Percentiles rank a stretch among this genome's conserved stretches.
phyloP scores from a whole-genome alignment of 176 grass and related monocot genomes.

The Raddia distichophylla region DNA sequence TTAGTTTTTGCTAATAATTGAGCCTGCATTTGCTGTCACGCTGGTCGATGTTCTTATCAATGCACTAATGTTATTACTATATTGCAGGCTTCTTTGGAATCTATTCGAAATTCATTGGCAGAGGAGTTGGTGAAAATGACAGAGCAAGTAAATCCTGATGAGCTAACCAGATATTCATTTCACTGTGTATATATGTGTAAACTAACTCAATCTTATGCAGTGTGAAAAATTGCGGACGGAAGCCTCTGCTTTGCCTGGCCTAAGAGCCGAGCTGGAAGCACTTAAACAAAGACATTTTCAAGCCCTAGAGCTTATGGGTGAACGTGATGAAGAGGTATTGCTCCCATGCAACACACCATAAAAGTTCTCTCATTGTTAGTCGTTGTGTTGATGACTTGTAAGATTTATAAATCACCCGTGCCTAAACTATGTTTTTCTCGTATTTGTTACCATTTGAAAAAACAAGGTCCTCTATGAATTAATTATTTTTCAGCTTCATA shows the following conservation, averaged over 20 bases:
- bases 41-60: constrained; percentile 7
- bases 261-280: constrained; percentile 89
- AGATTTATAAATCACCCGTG: neutral
- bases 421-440: constrained; percentile 5
- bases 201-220: constrained; percentile 51
- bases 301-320: constrained; percentile 98
- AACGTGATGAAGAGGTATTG: constrained; percentile 98
- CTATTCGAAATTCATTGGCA: constrained; percentile 92
- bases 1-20: neutral
- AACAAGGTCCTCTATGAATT: neutral
- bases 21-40: neutral
- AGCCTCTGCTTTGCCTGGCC: constrained; percentile 78
- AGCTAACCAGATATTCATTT: constrained; percentile 14
- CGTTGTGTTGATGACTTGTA: neutral
- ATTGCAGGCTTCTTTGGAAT: constrained; percentile 90
- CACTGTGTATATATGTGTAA: constrained; percentile 28
- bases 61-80: constrained; percentile 32
- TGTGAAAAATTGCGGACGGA: constrained; percentile 88
- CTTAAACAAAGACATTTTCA: constrained; percentile 89
- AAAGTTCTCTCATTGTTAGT: constrained; percentile 5
- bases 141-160: constrained; percentile 68
- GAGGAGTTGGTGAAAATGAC: constrained; percentile 99
- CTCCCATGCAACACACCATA: constrained; percentile 13
- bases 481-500: neutral
- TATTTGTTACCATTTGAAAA: neutral